phyloP scores from a whole-genome alignment of 192 early-diverging fungal species.

The Chytriomyces sp. region DNA sequence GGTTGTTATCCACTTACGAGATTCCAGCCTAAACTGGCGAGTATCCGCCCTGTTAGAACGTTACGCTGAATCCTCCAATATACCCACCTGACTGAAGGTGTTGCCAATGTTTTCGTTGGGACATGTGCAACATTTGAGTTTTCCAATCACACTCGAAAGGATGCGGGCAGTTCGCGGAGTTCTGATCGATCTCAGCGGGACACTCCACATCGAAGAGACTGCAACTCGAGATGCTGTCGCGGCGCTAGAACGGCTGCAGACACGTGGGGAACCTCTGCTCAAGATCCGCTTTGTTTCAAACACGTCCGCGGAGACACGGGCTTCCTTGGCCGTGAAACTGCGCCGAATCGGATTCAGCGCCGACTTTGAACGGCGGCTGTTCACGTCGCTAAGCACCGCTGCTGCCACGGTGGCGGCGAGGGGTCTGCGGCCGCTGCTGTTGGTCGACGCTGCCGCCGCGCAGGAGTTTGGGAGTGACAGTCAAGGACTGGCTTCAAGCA shows the following conservation, averaged over 20 bases:
- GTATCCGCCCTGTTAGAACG: too few species aligned
- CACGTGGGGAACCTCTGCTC: neutral
- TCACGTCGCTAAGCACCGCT: slow-evolving; percentile 78
- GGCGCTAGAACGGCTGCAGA: slow-evolving; percentile 68
- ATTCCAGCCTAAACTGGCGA: too few species aligned
- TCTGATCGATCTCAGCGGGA: slow-evolving; percentile 81
- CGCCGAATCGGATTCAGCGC: slow-evolving; percentile 71
- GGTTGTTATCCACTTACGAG: too few species aligned
- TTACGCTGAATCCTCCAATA: too few species aligned
- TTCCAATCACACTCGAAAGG: neutral
- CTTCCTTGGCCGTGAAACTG: slow-evolving; percentile 63
- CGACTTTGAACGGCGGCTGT: slow-evolving; percentile 60
- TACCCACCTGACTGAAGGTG: too few species aligned
- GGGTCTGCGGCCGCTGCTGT: slow-evolving; percentile 66
- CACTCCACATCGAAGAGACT: slow-evolving; percentile 74
- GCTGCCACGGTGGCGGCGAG: slow-evolving; percentile 67
- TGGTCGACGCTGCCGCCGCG: slow-evolving; percentile 75
- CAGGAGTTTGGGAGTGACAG: slow-evolving; percentile 62
- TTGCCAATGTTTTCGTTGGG: too few species aligned
- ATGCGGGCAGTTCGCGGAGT: slow-evolving; percentile 51
- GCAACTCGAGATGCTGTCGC: slow-evolving; percentile 67
- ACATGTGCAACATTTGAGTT: too few species aligned
- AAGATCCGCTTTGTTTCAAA: slow-evolving; percentile 1
- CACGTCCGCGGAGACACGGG: slow-evolving; percentile 48
- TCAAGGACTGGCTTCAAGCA: slow-evolving; percentile 50